A percentile compares a stretch with the other conserved stretches of the same genome.
phyloP scores from a whole-genome alignment of 2,329 filamentous ascomycete species.

The Dothideomycetes sp. region DNA sequence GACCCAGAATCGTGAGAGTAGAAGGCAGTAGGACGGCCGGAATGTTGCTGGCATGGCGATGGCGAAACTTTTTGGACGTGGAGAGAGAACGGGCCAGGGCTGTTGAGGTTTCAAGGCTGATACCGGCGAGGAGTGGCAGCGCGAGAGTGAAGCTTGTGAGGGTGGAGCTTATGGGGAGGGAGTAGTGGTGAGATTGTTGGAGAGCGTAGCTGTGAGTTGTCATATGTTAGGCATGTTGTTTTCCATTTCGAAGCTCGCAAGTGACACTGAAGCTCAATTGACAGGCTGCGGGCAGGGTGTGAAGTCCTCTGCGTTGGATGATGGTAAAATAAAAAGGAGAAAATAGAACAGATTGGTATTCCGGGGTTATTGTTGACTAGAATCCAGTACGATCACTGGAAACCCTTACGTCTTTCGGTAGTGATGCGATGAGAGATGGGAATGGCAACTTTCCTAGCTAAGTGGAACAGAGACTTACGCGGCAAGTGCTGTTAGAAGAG shows the following conservation, averaged over 20 bases:
- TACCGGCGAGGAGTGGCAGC: constrained; percentile 31
- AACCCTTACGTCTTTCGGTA: no score
- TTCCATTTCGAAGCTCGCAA: no score
- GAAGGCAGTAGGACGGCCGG: constrained; percentile 16
- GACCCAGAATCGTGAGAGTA: constrained; percentile 27
- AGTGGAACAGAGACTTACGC: constrained; percentile 15
- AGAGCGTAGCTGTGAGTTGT: constrained; percentile 17
- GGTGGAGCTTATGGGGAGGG: constrained; percentile 30
- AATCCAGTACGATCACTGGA: no score
- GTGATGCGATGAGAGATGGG: background rate
- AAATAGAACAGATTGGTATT: no score
- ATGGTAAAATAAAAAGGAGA: no score
- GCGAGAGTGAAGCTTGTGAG: constrained; percentile 30
- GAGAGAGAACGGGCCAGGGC: constrained; percentile 15
- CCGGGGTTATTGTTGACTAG: no score
- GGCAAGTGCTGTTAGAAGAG: constrained; percentile 28
- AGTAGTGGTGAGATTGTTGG: constrained; percentile 20
- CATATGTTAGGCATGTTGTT: background rate
- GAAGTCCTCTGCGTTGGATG: no score
- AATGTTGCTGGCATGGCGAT: constrained; percentile 19
- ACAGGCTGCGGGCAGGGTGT: no score
- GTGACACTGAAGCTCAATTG: no score
- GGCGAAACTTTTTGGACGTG: constrained; percentile 21
- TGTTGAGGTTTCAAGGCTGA: constrained; percentile 29
- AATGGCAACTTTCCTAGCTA: background rate